Percentiles rank a stretch among this genome's conserved stretches.
These are phyloP conservation scores for Echinosophora koreensis DNA, from an alignment of 306 rosid genomes.

Conservation along the genomic window DNA sequence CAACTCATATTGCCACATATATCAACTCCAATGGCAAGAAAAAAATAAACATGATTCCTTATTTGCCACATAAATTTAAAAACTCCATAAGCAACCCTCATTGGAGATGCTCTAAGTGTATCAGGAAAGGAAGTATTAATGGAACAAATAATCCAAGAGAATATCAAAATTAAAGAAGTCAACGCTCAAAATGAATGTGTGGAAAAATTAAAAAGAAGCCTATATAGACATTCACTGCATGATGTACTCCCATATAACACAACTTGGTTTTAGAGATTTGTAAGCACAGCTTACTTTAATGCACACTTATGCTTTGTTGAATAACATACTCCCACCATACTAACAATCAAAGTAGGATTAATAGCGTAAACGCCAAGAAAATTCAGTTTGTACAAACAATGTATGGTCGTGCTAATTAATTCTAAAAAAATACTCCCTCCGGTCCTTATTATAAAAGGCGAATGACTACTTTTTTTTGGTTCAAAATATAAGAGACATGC, in stretches of 20 bases:
- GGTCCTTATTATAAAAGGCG: too few relatives aligned
- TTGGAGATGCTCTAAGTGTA: too few relatives aligned
- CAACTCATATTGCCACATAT: too few relatives aligned
- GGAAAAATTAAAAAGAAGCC: not conserved
- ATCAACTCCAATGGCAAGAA: too few relatives aligned
- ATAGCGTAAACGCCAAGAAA: not conserved
- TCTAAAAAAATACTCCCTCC: not conserved
- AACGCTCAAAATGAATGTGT: not conserved
- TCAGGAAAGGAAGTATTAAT: not conserved
- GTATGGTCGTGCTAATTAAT: not conserved
- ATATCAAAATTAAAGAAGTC: not conserved
- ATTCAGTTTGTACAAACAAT: not conserved
- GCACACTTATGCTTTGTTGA: not conserved
- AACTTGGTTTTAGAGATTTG: not conserved
- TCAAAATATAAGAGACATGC: too few relatives aligned
- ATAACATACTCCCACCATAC: not conserved
- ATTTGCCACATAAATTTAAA: too few relatives aligned
- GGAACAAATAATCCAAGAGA: not conserved
- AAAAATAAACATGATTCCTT: too few relatives aligned
- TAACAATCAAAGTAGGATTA: not conserved
- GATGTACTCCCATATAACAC: not conserved
- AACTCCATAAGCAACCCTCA: too few relatives aligned
- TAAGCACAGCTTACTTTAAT: conserved; percentile 10
- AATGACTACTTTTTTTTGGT: too few relatives aligned
- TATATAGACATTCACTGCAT: too few relatives aligned